Evolutionary conservation across 768 basidiomycete genomes (phyloP), one percentile per base, ranked within the genome.

Genomic region (Suillus decipiens): DNA sequence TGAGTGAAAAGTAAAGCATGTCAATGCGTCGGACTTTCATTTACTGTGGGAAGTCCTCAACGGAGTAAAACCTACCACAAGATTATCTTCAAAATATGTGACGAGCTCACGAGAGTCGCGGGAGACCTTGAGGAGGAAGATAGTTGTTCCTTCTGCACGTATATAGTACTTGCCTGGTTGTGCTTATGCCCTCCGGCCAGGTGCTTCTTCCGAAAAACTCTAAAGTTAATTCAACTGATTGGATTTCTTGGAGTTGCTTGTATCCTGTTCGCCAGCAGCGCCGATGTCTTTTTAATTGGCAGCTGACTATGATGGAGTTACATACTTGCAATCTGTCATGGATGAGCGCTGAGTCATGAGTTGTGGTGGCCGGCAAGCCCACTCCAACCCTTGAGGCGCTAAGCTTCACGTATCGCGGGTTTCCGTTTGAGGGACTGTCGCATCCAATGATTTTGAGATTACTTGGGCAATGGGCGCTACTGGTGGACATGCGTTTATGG

Each of bases 381-480:
- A 17, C 11, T 53, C 31, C 31, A n/a, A 33, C 31, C 50, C 28
- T 51, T 51, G 9, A 17, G 9, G 15, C 8, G 17, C 15, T 28
- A 50, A 50, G 9, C 17, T 31, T 33, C 28, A 31, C 31, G 31
- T 10, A 51, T 33, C 50, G 11, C 10, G 11, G 31, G 19, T 33
- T 33, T 53, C 19, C 17, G 17, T 15, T 5, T 51, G 9, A 51
- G 15, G 8, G 48, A 28, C 24, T 28, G 24, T 51, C 28, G 11
- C 31, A 12, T 19, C 2, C 4, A n/a, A 7, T 33, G 28, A 53
- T 11, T 17, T 53, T 53, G 50, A 17, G 14, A 28, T 33, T 53
- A 28, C 9, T 54, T 34, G 53, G n/a, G 10, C 53, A 50, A 31
- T 51, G 50, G 50, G 50, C 50, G 50, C 50, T 51, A 51, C 31